Conservation (phyloP, 1,284 basidiomycete species). For the Ceratobasidium theobromae region DNA sequence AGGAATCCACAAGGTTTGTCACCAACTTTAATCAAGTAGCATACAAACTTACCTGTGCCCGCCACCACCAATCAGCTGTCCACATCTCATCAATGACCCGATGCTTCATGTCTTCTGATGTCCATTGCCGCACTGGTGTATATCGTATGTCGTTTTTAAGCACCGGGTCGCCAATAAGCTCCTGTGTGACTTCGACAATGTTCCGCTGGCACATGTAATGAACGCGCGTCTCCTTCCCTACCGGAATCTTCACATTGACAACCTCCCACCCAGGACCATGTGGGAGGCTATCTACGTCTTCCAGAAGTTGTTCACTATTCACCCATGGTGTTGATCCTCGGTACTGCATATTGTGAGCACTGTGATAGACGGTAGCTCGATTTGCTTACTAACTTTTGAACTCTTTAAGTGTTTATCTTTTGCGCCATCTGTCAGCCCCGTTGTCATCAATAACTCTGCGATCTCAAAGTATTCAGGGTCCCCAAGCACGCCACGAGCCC, state of each 20-base stretch:
- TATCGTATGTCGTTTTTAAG: neutral
- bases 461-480: too few species aligned
- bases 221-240: neutral
- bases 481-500: neutral
- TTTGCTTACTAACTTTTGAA: neutral
- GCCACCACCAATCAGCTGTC: constrained; percentile 1
- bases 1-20: neutral
- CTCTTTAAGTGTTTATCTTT: constrained; percentile 8
- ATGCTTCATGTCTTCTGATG: neutral
- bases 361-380: too few species aligned
- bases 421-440: neutral
- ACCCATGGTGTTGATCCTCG: neutral
- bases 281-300: neutral
- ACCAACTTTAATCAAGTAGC: neutral
- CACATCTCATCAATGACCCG: neutral
- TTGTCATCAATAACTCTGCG: constrained; percentile 21
- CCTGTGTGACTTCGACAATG: neutral
- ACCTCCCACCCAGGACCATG: neutral
- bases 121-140: neutral
- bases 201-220: neutral
- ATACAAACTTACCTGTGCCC: neutral
- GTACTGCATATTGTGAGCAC: neutral
- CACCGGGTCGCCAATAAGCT: neutral
- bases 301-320: neutral
- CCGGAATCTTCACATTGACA: neutral